Conservation (phyloP, 2,329 filamentous ascomycete species). For the Basipetospora chlamydospora region DNA sequence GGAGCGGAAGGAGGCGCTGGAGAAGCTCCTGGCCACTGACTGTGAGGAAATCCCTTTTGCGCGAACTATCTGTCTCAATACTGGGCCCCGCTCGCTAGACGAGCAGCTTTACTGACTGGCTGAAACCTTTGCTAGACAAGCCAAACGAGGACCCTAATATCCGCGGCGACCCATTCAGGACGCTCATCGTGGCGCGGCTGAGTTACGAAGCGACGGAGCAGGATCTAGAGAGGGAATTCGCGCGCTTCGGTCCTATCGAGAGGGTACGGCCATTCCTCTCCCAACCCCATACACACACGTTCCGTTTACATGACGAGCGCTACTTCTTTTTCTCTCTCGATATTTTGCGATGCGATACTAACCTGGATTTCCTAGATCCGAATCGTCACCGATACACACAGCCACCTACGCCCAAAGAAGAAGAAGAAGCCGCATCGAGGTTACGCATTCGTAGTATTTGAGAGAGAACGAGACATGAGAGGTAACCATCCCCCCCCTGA, state of each 20-base stretch:
- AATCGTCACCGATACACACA: slow-evolving; percentile 65
- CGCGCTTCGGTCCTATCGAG: slow-evolving; percentile 86
- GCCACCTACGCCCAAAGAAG: slow-evolving; percentile 55
- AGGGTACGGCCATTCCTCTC: slow-evolving; percentile 61
- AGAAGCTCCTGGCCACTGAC: slow-evolving; percentile 45
- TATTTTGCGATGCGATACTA: no score
- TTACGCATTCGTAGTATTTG: slow-evolving; percentile 94
- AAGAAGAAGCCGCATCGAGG: slow-evolving; percentile 72
- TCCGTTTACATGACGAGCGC: no score
- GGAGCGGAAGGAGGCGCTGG: slow-evolving; percentile 60
- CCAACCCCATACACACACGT: no score
- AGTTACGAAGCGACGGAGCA: slow-evolving; percentile 81
- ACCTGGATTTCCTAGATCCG: slow-evolving; percentile 53
- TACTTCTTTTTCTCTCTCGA: no score
- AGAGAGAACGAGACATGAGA: slow-evolving; percentile 98
- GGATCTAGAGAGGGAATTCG: slow-evolving; percentile 87
- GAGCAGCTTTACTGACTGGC: no score
- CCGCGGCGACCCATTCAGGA: slow-evolving; percentile 87
- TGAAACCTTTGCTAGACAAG: slow-evolving; percentile 47
- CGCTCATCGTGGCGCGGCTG: slow-evolving; percentile 78
- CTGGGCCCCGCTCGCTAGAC: no score
- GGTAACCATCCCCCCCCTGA: slow-evolving; percentile 50
- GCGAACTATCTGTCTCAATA: no score
- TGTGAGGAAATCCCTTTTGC: slow-evolving; percentile 31
- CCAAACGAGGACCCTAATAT: slow-evolving; percentile 77